phyloP scores from a whole-genome alignment of 495 filamentous ascomycete species.

The Podospora pseudocomata region DNA sequence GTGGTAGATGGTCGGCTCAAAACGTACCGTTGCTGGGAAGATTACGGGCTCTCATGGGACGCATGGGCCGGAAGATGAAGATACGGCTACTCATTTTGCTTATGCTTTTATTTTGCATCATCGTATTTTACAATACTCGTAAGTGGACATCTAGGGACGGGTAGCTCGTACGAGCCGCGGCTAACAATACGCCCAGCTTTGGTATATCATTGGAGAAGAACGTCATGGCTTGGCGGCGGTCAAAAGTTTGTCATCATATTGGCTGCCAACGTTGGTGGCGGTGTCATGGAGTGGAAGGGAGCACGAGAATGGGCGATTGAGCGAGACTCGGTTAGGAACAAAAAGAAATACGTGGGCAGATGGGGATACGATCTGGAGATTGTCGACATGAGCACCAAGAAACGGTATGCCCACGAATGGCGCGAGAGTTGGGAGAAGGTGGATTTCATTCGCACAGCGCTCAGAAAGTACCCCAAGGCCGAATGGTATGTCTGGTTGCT shows the following conservation, averaged over 20 bases:
- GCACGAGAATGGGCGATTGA: conserved; percentile 97
- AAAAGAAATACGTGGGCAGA: conserved; percentile 74
- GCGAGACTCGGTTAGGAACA: conserved; percentile 92
- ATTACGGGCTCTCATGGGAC: conserved; percentile 33
- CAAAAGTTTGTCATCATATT: conserved; percentile 91
- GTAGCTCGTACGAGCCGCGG: neutral
- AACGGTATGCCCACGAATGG: conserved; percentile 98
- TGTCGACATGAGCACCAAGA: conserved; percentile 97
- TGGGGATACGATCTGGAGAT: conserved; percentile 98
- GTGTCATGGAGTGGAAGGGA: conserved; percentile 99
- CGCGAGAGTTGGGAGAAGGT: conserved; percentile 99
- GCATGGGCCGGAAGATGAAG: conserved; percentile 50
- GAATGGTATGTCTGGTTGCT: conserved; percentile 72
- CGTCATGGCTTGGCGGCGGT: conserved; percentile 66
- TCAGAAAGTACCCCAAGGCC: conserved; percentile 90
- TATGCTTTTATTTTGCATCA: conserved; percentile 57
- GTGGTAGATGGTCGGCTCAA: conserved; percentile 37
- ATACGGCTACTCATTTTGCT: conserved; percentile 57
- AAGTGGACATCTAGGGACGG: conserved; percentile 32
- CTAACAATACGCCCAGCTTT: conserved; percentile 32
- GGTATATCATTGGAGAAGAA: conserved; percentile 48
- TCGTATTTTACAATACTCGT: conserved; percentile 69
- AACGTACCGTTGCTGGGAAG: conserved; percentile 41
- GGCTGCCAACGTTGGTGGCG: conserved; percentile 89
- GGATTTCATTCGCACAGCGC: conserved; percentile 84